A percentile compares a stretch with the other conserved stretches of the same genome.
phyloP scores from a whole-genome alignment of 257 asterid species.

The Primulina tabacum region DNA sequence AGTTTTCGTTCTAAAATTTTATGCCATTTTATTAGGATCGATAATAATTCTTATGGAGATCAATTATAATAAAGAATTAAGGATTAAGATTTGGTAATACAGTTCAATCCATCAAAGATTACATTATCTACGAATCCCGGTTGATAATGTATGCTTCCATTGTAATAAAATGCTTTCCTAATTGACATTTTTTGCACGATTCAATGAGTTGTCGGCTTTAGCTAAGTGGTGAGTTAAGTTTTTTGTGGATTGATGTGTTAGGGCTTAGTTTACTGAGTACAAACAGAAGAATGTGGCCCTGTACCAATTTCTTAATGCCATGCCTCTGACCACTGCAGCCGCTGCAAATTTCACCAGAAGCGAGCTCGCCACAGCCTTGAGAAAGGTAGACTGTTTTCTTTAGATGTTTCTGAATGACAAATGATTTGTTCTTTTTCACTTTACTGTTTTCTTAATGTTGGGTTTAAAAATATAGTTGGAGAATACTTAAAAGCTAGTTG shows the following conservation, averaged over 20 bases:
- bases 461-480: no score
- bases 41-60: no score
- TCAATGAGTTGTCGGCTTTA: not conserved
- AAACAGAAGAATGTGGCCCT: slow-evolving; percentile 89
- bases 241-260: slow-evolving; percentile 28
- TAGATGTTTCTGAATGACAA: not conserved
- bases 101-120: not conserved
- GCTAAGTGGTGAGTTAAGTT: not conserved
- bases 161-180: not conserved
- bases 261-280: slow-evolving; percentile 95
- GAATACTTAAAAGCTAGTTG: no score
- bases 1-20: no score
- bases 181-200: not conserved
- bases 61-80: no score
- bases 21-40: no score
- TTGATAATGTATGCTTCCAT: not conserved
- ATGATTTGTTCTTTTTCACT: slow-evolving; percentile 2
- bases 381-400: slow-evolving; percentile 54
- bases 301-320: slow-evolving; percentile 93
- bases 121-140: not conserved
- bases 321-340: slow-evolving; percentile 89
- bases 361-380: slow-evolving; percentile 96
- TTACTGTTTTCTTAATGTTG: no score
- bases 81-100: no score
- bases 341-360: slow-evolving; percentile 91